phyloP scores from a whole-genome alignment of 192 early-diverging fungal species.

The Diversispora eburnea region DNA sequence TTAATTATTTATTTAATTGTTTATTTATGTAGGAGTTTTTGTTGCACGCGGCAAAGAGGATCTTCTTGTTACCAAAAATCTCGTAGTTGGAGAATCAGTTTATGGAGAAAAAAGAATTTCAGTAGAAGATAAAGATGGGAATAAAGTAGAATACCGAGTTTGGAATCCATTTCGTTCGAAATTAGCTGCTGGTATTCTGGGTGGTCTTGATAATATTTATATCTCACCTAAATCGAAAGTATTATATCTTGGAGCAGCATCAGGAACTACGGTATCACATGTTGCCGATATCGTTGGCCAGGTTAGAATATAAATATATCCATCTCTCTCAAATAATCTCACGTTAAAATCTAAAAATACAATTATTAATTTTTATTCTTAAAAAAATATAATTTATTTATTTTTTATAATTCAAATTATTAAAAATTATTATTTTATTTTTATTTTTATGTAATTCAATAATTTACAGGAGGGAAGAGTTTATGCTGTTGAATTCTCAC shows the following conservation, averaged over 20 bases:
- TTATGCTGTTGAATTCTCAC: conserved; percentile 99
- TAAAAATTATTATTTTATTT: no score
- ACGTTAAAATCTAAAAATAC: background rate
- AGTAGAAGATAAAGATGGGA: conserved; percentile 90
- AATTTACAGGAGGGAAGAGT: conserved; percentile 77
- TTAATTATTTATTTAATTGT: background rate
- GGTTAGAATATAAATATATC: conserved; percentile 41
- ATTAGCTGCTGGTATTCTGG: conserved; percentile 94
- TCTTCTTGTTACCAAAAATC: conserved; percentile 96
- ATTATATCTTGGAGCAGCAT: conserved; percentile 93
- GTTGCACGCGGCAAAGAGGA: conserved; percentile 99
- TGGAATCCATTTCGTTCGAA: conserved; percentile 99
- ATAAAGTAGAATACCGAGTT: conserved; percentile 97
- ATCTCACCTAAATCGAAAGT: conserved; percentile 96
- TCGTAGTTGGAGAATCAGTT: conserved; percentile 94
- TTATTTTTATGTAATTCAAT: conserved; percentile 9
- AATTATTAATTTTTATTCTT: no score
- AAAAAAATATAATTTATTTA: no score
- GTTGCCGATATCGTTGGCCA: conserved; percentile 97
- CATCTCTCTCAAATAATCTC: background rate
- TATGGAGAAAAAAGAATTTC: conserved; percentile 99
- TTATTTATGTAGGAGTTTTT: conserved; percentile 64
- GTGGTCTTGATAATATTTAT: conserved; percentile 93
- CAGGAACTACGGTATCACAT: conserved; percentile 93
- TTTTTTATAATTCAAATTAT: no score